These are phyloP conservation scores for Thalassiosira allenii DNA, from an alignment of 352 stramenopile genomes.

Conservation along the genomic window DNA sequence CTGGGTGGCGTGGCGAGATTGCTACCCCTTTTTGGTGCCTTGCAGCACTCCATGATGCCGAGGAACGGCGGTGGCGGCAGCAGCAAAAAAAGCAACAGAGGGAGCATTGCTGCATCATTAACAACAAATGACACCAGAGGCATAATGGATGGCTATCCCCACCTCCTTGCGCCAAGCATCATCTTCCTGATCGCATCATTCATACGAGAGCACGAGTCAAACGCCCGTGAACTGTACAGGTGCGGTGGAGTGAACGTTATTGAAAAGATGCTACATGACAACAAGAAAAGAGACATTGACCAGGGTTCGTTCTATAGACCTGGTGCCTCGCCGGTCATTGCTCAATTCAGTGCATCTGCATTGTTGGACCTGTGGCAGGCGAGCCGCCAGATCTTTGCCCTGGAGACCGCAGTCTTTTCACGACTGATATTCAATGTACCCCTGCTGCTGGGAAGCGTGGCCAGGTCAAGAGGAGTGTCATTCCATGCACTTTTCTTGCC, in stretches of 20 bases:
- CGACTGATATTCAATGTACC: slow-evolving; percentile 80
- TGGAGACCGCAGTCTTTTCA: slow-evolving; percentile 81
- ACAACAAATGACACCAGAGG: slow-evolving; percentile 1
- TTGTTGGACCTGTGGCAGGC: slow-evolving; percentile 76
- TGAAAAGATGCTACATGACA: slow-evolving; percentile 70
- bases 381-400: slow-evolving; percentile 64
- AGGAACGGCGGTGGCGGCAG: neutral
- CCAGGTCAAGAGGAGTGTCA: slow-evolving; percentile 35
- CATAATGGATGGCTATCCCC: slow-evolving; percentile 31
- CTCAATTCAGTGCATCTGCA: slow-evolving; percentile 45
- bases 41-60: neutral
- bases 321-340: slow-evolving; percentile 30
- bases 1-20: slow-evolving; percentile 75
- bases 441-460: slow-evolving; percentile 68
- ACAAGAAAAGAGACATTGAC: slow-evolving; percentile 57
- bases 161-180: slow-evolving; percentile 58
- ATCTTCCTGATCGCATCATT: slow-evolving; percentile 75
- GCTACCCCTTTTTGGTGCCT: slow-evolving; percentile 62
- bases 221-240: slow-evolving; percentile 76
- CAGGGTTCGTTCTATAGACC: slow-evolving; percentile 4
- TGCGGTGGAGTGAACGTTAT: slow-evolving; percentile 81
- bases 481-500: slow-evolving; percentile 75
- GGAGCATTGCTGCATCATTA: neutral
- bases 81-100: neutral
- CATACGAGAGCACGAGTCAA: slow-evolving; percentile 75